Evolutionary conservation across 2,329 filamentous ascomycete species (phyloP), one percentile per base, ranked within the genome.

Genomic region (Pseudocercospora musae): DNA sequence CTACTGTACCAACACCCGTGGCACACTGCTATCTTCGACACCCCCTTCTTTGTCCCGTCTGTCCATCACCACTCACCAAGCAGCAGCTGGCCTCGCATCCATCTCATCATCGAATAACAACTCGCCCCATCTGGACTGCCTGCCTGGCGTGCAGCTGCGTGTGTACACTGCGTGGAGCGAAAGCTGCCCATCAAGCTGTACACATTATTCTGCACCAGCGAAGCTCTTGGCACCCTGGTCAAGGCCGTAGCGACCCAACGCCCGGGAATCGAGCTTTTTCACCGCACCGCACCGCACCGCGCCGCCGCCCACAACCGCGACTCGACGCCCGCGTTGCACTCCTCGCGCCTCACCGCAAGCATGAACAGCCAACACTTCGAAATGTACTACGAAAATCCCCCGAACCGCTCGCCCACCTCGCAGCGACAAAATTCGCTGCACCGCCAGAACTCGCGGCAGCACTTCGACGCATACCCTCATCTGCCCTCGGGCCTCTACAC

Each of bases 311-410:
- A 49, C 44, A 21, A 49, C 44, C 11, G 44, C 44, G 20, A 21
- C 25, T 54, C 62, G 27, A 29, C 57, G 37, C 54, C 62, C 54
- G 37, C 57, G 62, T 63, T 48, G 25, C 58, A 59, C 61, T 21
- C 61, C 40, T 31, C 50, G 52, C 42, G 57, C 62, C 44, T 37
- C 44, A 50, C 61, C 56, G 49, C 57, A 60, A 62, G 50, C 60
- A 74, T 74, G 72, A 74, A 74, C 66, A 70, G 69, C 60, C 66
- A 69, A 57, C 68, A 70, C 64, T 73, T 72, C 76, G 87, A 90
- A 64, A 87, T 89, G 83, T 92, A 91, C 80, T 86, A 90, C 79
- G 88, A 91, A 69, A 89, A 90, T 70, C 78, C 84, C 62, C 77
- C 84, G 65, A 73, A 70, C 62, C 89, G 90, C 73, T 91, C 89